phyloP scores from a whole-genome alignment of 352 stramenopile species.

The Phytophthora melonis region DNA sequence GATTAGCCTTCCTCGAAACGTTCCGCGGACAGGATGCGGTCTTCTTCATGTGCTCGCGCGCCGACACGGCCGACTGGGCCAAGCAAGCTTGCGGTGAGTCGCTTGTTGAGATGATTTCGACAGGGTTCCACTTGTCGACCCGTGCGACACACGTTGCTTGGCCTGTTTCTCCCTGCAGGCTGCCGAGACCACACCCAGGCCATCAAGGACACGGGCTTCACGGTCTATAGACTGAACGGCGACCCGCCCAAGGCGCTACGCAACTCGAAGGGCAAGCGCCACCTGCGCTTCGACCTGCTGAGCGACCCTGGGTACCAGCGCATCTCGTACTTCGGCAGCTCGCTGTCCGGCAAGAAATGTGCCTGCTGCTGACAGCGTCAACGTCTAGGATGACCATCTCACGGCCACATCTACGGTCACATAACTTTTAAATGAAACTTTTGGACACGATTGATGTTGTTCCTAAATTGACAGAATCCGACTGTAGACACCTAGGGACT shows the following conservation, averaged over 20 bases:
- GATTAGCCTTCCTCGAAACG: conserved; percentile 69
- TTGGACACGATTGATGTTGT: too few species aligned
- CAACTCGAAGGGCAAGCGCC: conserved; percentile 86
- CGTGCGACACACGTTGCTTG: conserved; percentile 12
- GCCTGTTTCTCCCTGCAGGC: conserved; percentile 40
- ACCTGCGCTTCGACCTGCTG: conserved; percentile 80
- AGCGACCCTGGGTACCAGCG: conserved; percentile 85
- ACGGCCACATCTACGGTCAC: too few species aligned
- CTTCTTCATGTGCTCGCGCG: conserved; percentile 91
- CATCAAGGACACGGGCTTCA: conserved; percentile 83
- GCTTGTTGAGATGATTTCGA: conserved; percentile 11
- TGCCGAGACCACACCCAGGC: conserved; percentile 88
- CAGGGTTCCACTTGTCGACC: conserved; percentile 8
- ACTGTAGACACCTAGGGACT: too few species aligned
- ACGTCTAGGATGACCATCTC: too few species aligned
- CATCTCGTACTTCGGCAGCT: conserved; percentile 90
- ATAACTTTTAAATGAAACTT: too few species aligned
- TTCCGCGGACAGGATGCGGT: conserved; percentile 84
- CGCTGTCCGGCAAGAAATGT: conserved; percentile 77
- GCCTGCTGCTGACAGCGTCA: too few species aligned
- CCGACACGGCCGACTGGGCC: conserved; percentile 88
- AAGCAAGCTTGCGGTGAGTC: conserved; percentile 86
- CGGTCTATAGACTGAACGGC: conserved; percentile 81
- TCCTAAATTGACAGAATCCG: too few species aligned
- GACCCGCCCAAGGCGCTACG: conserved; percentile 76